phyloP scores from a whole-genome alignment of 805 yeast species.

The Yamadazyma takamatsuzukensis region DNA sequence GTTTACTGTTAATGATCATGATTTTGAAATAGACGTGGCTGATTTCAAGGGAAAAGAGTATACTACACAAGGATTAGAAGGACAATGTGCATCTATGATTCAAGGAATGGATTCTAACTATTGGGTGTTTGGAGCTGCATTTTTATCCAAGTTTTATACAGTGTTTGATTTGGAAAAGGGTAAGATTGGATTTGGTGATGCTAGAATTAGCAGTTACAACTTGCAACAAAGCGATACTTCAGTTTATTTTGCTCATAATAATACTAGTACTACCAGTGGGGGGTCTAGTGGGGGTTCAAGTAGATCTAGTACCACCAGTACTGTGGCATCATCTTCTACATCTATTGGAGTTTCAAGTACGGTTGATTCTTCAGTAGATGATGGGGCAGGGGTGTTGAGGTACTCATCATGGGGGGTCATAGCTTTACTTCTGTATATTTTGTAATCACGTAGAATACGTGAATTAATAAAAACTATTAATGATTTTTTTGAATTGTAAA shows the following conservation, averaged over 20 bases:
- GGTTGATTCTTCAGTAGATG: too few relatives aligned
- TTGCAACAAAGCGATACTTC: constrained; percentile 3
- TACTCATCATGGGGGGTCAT: too few relatives aligned
- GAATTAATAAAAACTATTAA: too few relatives aligned
- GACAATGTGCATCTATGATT: constrained; percentile 61
- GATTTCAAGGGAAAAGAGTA: constrained; percentile 51
- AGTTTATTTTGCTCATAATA: background rate
- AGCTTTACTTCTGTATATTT: too few relatives aligned
- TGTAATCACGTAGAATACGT: too few relatives aligned
- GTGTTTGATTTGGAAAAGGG: constrained; percentile 53
- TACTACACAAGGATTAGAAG: constrained; percentile 28
- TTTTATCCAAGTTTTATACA: constrained; percentile 51
- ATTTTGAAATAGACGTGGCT: constrained; percentile 40
- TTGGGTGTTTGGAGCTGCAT: constrained; percentile 68
- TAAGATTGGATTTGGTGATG: constrained; percentile 47
- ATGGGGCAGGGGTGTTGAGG: too few relatives aligned
- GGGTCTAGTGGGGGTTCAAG: background rate
- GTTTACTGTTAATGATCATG: constrained; percentile 41
- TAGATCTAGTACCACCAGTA: background rate
- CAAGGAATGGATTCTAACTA: constrained; percentile 46
- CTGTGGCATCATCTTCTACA: background rate
- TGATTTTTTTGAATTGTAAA: too few relatives aligned
- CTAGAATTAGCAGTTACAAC: constrained; percentile 11
- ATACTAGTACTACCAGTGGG: background rate
- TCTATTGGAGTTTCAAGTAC: too few relatives aligned